phyloP scores from a whole-genome alignment of 129 eudicot species.

The Gnaphalium uliginosum region DNA sequence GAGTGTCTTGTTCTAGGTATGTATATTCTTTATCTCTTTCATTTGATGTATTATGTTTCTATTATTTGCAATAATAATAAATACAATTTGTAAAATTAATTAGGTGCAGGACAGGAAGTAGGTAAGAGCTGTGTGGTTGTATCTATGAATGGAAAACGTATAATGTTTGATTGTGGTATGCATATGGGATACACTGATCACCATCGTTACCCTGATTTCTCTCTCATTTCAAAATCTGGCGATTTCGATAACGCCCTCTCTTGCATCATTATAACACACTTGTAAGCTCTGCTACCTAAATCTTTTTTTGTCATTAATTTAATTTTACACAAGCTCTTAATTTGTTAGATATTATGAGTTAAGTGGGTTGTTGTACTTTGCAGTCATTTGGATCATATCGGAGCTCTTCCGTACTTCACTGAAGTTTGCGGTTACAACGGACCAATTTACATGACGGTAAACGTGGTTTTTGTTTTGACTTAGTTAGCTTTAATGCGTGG shows the following conservation, averaged over 20 bases:
- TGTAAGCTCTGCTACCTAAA: slow-evolving; percentile 35
- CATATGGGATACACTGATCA: slow-evolving; percentile 81
- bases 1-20: slow-evolving; percentile 85
- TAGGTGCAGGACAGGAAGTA: slow-evolving; percentile 98
- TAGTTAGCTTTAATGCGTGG: neutral
- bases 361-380: slow-evolving; percentile 21
- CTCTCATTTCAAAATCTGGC: slow-evolving; percentile 62
- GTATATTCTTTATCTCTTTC: neutral
- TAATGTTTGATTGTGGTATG: slow-evolving; percentile 98
- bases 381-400: slow-evolving; percentile 97
- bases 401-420: slow-evolving; percentile 96
- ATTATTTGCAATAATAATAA: too few relatives aligned
- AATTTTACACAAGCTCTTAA: neutral
- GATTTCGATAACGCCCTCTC: slow-evolving; percentile 55
- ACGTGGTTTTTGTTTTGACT: neutral
- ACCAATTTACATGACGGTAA: slow-evolving; percentile 99
- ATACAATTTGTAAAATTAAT: neutral
- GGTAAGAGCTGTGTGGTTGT: slow-evolving; percentile 96
- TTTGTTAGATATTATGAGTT: neutral
- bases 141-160: slow-evolving; percentile 67
- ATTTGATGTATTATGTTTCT: too few relatives aligned
- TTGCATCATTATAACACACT: slow-evolving; percentile 86
- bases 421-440: slow-evolving; percentile 96
- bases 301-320: too few relatives aligned
- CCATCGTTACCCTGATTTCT: slow-evolving; percentile 88